Conservation (phyloP, 2,329 filamentous ascomycete species). For the Rosellinia necatrix region DNA sequence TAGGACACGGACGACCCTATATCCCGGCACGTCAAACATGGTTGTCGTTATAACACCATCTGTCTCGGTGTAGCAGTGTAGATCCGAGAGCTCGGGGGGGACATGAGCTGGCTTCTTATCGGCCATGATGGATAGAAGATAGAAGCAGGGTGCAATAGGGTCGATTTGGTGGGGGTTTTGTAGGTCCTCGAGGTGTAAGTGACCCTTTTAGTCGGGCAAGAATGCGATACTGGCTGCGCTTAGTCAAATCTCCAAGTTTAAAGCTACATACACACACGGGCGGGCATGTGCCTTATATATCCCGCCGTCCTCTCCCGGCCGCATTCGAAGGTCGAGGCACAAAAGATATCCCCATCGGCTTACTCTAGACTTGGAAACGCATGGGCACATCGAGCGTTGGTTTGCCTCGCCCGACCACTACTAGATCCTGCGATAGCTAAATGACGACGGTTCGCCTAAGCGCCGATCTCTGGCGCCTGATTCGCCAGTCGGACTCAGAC, state of each 20-base stretch:
- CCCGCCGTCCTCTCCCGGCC: not conserved
- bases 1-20: slow-evolving; percentile 60
- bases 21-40: slow-evolving; percentile 67
- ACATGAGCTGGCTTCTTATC: slow-evolving; percentile 40
- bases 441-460: not conserved
- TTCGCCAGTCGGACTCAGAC: not conserved
- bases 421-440: too few relatives aligned
- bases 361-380: too few relatives aligned
- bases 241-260: too few relatives aligned
- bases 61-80: slow-evolving; percentile 65
- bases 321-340: not conserved
- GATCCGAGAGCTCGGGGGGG: slow-evolving; percentile 49
- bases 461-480: slow-evolving; percentile 2
- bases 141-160: not conserved
- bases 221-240: too few relatives aligned
- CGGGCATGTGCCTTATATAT: slow-evolving; percentile 2
- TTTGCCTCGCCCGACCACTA: too few relatives aligned
- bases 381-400: too few relatives aligned
- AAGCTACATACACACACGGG: not conserved
- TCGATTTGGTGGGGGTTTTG: not conserved
- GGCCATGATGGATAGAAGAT: slow-evolving; percentile 3
- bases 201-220: too few relatives aligned
- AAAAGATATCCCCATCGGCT: not conserved
- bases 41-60: slow-evolving; percentile 65
- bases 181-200: not conserved